Evolutionary conservation across 2,329 filamentous ascomycete genomes (phyloP).

Genomic region (Claviceps capensis): DNA sequence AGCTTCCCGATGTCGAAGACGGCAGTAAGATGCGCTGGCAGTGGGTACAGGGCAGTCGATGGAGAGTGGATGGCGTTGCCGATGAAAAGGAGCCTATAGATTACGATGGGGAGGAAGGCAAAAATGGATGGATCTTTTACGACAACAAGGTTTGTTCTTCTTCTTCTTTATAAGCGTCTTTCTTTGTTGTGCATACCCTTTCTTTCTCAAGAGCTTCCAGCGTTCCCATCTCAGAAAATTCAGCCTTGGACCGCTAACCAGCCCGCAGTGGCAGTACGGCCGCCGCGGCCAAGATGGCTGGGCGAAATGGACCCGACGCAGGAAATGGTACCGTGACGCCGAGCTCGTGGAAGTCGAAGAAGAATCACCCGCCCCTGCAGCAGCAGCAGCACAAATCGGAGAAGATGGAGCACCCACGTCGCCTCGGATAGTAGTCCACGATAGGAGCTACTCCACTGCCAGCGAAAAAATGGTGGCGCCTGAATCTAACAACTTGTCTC

Average conservation of each 20-base stretch:
- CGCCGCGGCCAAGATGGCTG: conserved; percentile 77
- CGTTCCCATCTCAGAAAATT: no score
- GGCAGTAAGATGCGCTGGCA: conserved; percentile 44
- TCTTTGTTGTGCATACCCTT: background rate
- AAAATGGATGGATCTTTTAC: conserved; percentile 88
- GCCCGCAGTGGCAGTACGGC: conserved; percentile 68
- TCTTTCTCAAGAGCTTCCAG: background rate
- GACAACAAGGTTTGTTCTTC: conserved; percentile 60
- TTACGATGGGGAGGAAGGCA: conserved; percentile 46
- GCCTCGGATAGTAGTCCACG: conserved; percentile 6
- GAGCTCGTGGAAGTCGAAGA: conserved; percentile 68
- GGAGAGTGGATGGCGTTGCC: conserved; percentile 68
- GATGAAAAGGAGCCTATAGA: conserved; percentile 32
- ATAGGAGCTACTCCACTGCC: conserved; percentile 21
- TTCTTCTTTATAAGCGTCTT: background rate
- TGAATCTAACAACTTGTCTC: no score
- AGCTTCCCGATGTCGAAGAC: conserved; percentile 48
- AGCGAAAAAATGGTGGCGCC: conserved; percentile 22
- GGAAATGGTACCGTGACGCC: conserved; percentile 95
- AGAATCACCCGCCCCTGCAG: conserved; percentile 6
- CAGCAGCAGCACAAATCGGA: conserved; percentile 19
- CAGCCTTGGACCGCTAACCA: conserved; percentile 4
- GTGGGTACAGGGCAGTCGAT: conserved; percentile 77
- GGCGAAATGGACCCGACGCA: conserved; percentile 81
- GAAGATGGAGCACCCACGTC: conserved; percentile 18